Evolutionary conservation across 2,329 filamentous ascomycete species (phyloP).

Genomic region (Chrysoporthe puriensis): DNA sequence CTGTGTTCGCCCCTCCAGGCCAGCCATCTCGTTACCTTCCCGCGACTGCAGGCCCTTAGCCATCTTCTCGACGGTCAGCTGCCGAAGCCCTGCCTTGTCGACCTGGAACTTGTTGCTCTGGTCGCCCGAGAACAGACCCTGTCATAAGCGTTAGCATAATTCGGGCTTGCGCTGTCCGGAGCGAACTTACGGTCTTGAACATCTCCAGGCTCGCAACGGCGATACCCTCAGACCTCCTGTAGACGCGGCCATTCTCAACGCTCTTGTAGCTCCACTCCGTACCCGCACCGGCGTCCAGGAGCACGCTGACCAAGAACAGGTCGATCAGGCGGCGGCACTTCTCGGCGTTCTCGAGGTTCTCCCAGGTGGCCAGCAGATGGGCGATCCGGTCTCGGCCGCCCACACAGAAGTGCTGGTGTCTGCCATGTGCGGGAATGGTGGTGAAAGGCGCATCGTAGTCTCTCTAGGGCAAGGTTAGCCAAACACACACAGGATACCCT

Average conservation of each 20-base stretch:
- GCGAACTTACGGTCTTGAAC: conserved; percentile 72
- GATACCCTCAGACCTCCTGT: conserved; percentile 84
- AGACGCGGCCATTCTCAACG: conserved; percentile 81
- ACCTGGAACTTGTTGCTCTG: conserved; percentile 83
- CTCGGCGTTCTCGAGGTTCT: conserved; percentile 71
- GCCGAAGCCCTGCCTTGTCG: conserved; percentile 78
- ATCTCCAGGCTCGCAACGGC: conserved; percentile 80
- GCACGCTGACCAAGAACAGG: conserved; percentile 77
- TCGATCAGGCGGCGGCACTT: conserved; percentile 76
- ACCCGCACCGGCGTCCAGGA: conserved; percentile 87
- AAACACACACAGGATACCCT: not conserved
- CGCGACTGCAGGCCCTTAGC: conserved; percentile 84
- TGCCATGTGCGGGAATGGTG: conserved; percentile 80
- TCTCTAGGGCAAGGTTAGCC: conserved; percentile 41
- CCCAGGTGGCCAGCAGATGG: conserved; percentile 69
- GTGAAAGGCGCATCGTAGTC: conserved; percentile 60
- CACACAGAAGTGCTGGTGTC: conserved; percentile 85
- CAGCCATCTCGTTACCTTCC: conserved; percentile 78
- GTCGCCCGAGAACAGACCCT: conserved; percentile 85
- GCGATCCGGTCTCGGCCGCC: conserved; percentile 75
- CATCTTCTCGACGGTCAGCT: conserved; percentile 73
- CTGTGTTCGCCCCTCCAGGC: conserved; percentile 81
- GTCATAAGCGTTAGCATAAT: conserved; percentile 16
- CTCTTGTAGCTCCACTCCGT: conserved; percentile 92
- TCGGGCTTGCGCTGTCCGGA: not conserved